Percentiles rank a stretch among this genome's conserved stretches.
These are phyloP conservation scores for Candida fluviatilis DNA, from an alignment of 805 yeast genomes.

Conservation along the genomic window DNA sequence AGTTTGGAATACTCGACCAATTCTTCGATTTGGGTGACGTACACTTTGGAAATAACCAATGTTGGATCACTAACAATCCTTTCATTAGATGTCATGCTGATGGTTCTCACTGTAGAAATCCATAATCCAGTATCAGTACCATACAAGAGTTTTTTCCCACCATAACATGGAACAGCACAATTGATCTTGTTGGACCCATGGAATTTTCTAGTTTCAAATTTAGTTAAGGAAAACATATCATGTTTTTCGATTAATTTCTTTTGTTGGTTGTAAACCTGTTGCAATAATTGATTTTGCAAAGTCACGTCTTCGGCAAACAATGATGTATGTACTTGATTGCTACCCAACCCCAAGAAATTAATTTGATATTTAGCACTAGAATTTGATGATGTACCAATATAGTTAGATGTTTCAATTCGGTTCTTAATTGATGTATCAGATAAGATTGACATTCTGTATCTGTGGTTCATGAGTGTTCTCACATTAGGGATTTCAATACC, in stretches of 20 bases:
- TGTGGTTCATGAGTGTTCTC: slow-evolving; percentile 33
- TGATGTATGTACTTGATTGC: slow-evolving; percentile 51
- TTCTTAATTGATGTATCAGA: slow-evolving; percentile 31
- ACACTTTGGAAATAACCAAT: slow-evolving; percentile 66
- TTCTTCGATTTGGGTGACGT: slow-evolving; percentile 86
- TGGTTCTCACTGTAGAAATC: slow-evolving; percentile 65
- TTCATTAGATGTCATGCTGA: slow-evolving; percentile 45
- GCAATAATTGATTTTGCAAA: slow-evolving; percentile 76
- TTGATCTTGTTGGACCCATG: slow-evolving; percentile 73
- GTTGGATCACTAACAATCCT: slow-evolving; percentile 66
- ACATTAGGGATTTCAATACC: slow-evolving; percentile 75
- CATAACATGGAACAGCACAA: slow-evolving; percentile 91
- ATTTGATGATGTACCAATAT: slow-evolving; percentile 19
- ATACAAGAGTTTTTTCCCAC: slow-evolving; percentile 83
- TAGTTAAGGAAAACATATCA: slow-evolving; percentile 75
- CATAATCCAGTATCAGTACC: slow-evolving; percentile 93
- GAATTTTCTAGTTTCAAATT: slow-evolving; percentile 72
- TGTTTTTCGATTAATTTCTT: slow-evolving; percentile 63
- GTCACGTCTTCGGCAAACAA: slow-evolving; percentile 49
- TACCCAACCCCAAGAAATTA: slow-evolving; percentile 50
- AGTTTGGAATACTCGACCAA: slow-evolving; percentile 86
- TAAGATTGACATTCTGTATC: slow-evolving; percentile 33
- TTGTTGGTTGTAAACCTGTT: slow-evolving; percentile 78
- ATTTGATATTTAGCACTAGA: slow-evolving; percentile 41
- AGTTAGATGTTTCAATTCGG: slow-evolving; percentile 21